phyloP scores from a whole-genome alignment of 2,329 filamentous ascomycete genomes.

The Shiraia bambusicola region DNA sequence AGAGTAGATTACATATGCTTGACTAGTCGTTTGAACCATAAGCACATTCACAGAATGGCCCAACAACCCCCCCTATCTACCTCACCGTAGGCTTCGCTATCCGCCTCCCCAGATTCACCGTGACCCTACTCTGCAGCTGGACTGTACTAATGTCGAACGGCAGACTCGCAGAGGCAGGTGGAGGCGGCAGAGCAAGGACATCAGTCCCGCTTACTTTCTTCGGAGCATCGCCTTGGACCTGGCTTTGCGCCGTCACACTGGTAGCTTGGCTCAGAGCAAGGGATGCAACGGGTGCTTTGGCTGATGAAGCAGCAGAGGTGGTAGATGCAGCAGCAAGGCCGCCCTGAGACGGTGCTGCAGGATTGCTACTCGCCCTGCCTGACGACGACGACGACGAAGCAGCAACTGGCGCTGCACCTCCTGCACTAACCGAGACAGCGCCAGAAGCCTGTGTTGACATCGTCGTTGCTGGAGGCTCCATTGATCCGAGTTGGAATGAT shows the following conservation, averaged over 20 bases:
- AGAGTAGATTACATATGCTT: too few relatives aligned
- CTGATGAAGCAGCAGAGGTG: constrained; percentile 18
- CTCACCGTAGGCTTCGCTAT: constrained; percentile 22
- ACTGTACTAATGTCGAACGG: constrained; percentile 42
- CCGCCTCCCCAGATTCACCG: constrained; percentile 36
- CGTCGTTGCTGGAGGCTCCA: constrained; percentile 20
- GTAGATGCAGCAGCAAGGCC: constrained; percentile 17
- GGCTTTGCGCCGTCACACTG: constrained; percentile 22
- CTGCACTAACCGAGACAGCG: constrained; percentile 26
- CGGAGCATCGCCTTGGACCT: constrained; percentile 16
- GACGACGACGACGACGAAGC: constrained; percentile 13
- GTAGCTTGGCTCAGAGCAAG: constrained; percentile 1
- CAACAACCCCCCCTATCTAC: constrained; percentile 5
- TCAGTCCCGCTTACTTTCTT: neutral
- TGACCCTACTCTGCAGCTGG: constrained; percentile 37
- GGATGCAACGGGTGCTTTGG: constrained; percentile 2
- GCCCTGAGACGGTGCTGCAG: constrained; percentile 24
- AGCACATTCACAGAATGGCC: too few relatives aligned
- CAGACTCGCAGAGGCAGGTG: constrained; percentile 10
- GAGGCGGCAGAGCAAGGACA: constrained; percentile 10
- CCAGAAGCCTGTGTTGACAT: constrained; percentile 24
- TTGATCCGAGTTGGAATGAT: constrained; percentile 30
- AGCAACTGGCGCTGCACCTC: constrained; percentile 15
- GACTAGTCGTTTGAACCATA: neutral
- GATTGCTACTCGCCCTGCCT: constrained; percentile 18